Evolutionary conservation across 2,329 filamentous ascomycete genomes (phyloP).

Genomic region (Aureobasidium sp.): DNA sequence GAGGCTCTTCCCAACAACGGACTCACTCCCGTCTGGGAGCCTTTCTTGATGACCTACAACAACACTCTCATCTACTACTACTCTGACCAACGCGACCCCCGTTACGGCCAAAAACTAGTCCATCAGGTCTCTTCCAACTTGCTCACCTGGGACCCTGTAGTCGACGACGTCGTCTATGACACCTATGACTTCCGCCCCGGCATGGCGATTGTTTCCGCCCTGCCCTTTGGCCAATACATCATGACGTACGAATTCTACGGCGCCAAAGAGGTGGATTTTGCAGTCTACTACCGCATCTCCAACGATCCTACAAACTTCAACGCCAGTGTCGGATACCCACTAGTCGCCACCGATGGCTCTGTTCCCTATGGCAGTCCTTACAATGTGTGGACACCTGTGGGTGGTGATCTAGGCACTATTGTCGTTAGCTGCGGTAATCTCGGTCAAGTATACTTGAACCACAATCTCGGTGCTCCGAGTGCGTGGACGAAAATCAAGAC

Average conservation of each 20-base stretch:
- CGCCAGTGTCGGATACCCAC: conserved; percentile 29
- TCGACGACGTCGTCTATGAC: conserved; percentile 56
- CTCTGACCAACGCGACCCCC: conserved; percentile 58
- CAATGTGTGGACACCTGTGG: conserved; percentile 42
- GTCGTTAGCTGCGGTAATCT: conserved; percentile 36
- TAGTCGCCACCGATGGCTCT: conserved; percentile 38
- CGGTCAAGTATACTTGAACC: conserved; percentile 39
- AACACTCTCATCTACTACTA: conserved; percentile 58
- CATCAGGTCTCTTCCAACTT: conserved; percentile 56
- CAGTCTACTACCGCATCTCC: conserved; percentile 45
- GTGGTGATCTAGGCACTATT: conserved; percentile 40
- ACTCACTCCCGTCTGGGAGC: conserved; percentile 63
- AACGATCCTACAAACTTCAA: conserved; percentile 40
- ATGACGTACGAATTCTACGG: conserved; percentile 57
- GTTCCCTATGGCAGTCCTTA: conserved; percentile 41
- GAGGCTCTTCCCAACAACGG: conserved; percentile 54
- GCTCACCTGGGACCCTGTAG: conserved; percentile 47
- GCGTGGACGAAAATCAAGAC: conserved; percentile 38
- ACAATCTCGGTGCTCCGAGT: conserved; percentile 33
- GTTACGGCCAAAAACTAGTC: conserved; percentile 58
- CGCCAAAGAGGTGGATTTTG: conserved; percentile 34
- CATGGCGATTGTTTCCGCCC: conserved; percentile 52
- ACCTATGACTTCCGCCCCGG: conserved; percentile 56
- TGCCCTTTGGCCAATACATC: conserved; percentile 54
- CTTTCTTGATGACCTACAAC: conserved; percentile 53